A percentile compares a stretch with the other conserved stretches of the same genome.
phyloP scores from a whole-genome alignment of 2,329 filamentous ascomycete genomes.

The Fusarium foetens region DNA sequence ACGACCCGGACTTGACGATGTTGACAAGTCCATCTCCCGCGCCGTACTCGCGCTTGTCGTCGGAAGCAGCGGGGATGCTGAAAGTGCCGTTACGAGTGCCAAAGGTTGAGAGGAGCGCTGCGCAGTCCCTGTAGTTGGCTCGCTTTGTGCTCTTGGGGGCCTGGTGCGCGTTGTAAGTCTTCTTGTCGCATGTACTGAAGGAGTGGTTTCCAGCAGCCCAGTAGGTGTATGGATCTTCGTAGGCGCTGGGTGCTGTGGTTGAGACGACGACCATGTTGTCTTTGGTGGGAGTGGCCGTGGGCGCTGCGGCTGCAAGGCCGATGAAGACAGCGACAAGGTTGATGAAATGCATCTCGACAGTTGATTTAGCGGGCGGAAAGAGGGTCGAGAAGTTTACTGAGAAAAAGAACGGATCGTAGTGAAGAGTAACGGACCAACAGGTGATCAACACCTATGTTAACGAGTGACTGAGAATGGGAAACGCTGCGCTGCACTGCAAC shows the following conservation, averaged over 20 bases:
- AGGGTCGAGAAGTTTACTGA: neutral
- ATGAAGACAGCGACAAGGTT: conserved; percentile 16
- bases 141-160: conserved; percentile 31
- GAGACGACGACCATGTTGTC: conserved; percentile 33
- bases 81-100: conserved; percentile 47
- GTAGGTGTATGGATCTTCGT: conserved; percentile 28
- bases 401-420: conserved; percentile 9
- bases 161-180: conserved; percentile 34
- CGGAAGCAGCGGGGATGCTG: conserved; percentile 24
- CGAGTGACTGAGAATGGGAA: conserved; percentile 35
- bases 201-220: conserved; percentile 42
- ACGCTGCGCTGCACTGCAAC: conserved; percentile 23
- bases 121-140: conserved; percentile 48
- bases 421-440: conserved; percentile 21
- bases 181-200: conserved; percentile 43
- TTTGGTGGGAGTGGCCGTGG: conserved; percentile 8
- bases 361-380: neutral
- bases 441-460: conserved; percentile 34
- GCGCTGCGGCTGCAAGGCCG: conserved; percentile 30
- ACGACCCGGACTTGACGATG: conserved; percentile 42
- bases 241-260: conserved; percentile 15
- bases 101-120: conserved; percentile 47
- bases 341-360: conserved; percentile 29
- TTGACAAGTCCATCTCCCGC: conserved; percentile 31
- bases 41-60: conserved; percentile 24